Conservation (phyloP, 2,329 filamentous ascomycete genomes). For the Colletotrichum costaricense region DNA sequence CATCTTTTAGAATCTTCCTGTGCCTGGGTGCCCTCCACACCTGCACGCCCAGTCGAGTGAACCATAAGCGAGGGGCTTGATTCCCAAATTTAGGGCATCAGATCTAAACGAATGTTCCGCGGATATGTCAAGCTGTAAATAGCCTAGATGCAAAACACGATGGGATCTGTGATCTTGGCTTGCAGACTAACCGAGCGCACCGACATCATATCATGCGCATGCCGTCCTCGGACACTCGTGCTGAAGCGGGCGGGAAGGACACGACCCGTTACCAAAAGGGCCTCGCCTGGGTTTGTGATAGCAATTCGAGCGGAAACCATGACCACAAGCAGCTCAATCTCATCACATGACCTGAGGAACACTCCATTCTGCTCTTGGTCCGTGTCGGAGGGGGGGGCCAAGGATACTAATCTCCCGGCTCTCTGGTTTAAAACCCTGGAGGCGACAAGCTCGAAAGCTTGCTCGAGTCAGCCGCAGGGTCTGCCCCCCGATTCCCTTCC, state of each 20-base stretch:
- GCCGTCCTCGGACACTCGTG: neutral
- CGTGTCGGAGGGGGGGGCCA: slow-evolving; percentile 13
- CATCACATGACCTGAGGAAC: slow-evolving; percentile 1
- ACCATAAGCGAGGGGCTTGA: neutral
- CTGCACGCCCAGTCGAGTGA: neutral
- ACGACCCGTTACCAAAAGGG: neutral
- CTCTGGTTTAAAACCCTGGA: neutral
- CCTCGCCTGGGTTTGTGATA: neutral
- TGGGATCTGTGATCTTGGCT: neutral
- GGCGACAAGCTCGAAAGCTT: slow-evolving; percentile 14
- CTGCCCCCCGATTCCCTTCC: neutral
- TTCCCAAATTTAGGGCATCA: neutral
- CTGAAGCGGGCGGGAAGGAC: neutral
- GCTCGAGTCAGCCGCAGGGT: slow-evolving; percentile 11
- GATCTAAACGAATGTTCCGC: too few relatives aligned
- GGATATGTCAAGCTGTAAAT: neutral
- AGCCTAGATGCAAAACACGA: neutral
- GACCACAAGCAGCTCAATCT: neutral
- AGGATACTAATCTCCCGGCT: neutral
- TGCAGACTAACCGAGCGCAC: neutral
- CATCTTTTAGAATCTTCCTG: neutral
- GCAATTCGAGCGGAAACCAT: neutral
- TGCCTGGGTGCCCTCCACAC: neutral
- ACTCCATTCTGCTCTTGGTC: neutral
- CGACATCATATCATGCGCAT: neutral